These are phyloP conservation scores for Echinochloa phyllopogon DNA, from an alignment of 176 grass and related monocot species.

Conservation along the genomic window DNA sequence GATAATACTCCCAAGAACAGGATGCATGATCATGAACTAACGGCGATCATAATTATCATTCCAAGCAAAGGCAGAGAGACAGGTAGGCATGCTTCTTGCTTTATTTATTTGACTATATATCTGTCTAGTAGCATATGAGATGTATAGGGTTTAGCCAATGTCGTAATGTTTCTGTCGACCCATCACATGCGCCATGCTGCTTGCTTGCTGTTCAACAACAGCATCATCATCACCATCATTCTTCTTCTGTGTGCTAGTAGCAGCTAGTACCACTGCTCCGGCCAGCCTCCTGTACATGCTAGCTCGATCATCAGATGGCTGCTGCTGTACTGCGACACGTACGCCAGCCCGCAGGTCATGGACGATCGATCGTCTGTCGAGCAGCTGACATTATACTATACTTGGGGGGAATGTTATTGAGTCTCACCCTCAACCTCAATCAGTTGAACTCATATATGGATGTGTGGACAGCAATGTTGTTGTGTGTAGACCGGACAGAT, in stretches of 20 bases:
- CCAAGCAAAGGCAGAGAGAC: not conserved
- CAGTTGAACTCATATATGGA: no score
- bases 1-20: slow-evolving; percentile 52
- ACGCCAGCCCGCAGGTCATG: no score
- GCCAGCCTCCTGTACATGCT: no score
- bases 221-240: slow-evolving; percentile 8
- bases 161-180: slow-evolving; percentile 3
- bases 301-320: no score
- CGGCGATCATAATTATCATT: slow-evolving; percentile 35
- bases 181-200: not conserved
- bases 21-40: slow-evolving; percentile 32
- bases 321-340: no score
- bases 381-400: no score
- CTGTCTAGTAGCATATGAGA: not conserved
- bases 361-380: no score
- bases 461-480: no score
- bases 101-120: slow-evolving; percentile 23
- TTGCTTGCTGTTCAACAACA: not conserved
- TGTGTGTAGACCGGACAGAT: no score
- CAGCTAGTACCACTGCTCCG: no score
- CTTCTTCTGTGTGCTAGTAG: not conserved
- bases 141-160: not conserved
- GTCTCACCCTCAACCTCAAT: no score
- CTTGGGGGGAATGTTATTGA: no score
- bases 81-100: slow-evolving; percentile 7